These are phyloP conservation scores for Eucalyptus albens DNA, from an alignment of 345 rosid species.

Conservation along the genomic window DNA sequence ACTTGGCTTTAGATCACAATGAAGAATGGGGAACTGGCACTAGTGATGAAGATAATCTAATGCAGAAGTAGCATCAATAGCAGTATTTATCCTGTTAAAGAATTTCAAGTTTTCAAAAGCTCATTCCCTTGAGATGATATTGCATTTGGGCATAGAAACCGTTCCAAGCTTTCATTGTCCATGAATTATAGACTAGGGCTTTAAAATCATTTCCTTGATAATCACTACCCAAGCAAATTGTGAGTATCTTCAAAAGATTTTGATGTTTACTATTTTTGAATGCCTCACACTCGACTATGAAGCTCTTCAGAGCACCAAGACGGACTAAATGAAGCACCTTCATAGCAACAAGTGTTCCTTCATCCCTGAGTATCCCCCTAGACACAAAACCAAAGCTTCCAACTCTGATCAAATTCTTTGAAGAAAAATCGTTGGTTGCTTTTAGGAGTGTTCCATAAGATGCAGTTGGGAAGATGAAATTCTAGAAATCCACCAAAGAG, in stretches of 20 bases:
- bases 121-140: neutral
- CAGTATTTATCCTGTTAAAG: neutral
- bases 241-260: neutral
- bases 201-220: too few relatives aligned
- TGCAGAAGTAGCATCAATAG: neutral
- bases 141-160: rapidly evolving
- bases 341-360: neutral
- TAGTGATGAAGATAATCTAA: neutral
- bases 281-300: neutral
- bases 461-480: too few relatives aligned
- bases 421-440: neutral
- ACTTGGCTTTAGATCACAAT: neutral
- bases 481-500: too few relatives aligned
- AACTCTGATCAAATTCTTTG: neutral
- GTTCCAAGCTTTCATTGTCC: neutral
- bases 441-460: neutral
- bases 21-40: neutral
- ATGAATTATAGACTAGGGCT: neutral
- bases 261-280: neutral
- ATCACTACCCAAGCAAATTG: too few relatives aligned
- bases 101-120: too few relatives aligned
- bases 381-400: neutral
- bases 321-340: neutral
- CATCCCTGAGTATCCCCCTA: neutral
- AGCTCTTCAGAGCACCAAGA: neutral